Base-by-base conservation (phyloP, 1,139 yeast species). In the Saccharomycopsis crataegensis region DNA sequence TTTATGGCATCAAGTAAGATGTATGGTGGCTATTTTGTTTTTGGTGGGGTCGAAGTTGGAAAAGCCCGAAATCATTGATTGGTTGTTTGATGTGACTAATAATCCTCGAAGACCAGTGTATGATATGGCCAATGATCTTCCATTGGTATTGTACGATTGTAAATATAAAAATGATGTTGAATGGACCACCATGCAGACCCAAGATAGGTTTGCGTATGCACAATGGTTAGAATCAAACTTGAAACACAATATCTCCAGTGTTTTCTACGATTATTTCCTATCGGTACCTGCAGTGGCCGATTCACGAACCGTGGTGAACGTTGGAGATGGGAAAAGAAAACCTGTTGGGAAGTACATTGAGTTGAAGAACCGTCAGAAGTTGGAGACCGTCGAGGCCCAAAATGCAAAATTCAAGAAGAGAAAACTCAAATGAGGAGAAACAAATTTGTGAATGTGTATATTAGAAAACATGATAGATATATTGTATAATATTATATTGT, bases 1-100 rank as follows among this genome's bases (percentile, higher is more conserved):
- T 62, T 71, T 94, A 57, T 94, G 99, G 99, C 98, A 94, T 66
- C 99, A 94, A 67, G 99, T 94, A 28, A 78, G 99, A 52, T 90
- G 96, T 61, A 93, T 94, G 96, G 80, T 90, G 70, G 96, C 96
- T 0, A 74, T 87, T 7, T 67, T 94, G 52, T 80, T 94, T 54
- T 69, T 85, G 32, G 81, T 91, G 5, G 99, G 96, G 1, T 96
- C 90, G 66, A 74, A 73, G 16, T 74, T 80, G 34, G 99, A 94
- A 67, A 58, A 67, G 0, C 83, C 88, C 0, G 65, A 69, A 0
- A 66, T 90, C 1, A 73, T 94, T 1, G 66, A 67, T 12, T 77
- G 80, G 1, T 70, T 94, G 58, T 66, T 91, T 55, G 77, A 91
- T 62, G 72, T 80, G 1, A 74, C 72, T 3, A 72, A 70, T 51